phyloP scores from a whole-genome alignment of 129 eudicot species.

The Escallonia rubra region DNA sequence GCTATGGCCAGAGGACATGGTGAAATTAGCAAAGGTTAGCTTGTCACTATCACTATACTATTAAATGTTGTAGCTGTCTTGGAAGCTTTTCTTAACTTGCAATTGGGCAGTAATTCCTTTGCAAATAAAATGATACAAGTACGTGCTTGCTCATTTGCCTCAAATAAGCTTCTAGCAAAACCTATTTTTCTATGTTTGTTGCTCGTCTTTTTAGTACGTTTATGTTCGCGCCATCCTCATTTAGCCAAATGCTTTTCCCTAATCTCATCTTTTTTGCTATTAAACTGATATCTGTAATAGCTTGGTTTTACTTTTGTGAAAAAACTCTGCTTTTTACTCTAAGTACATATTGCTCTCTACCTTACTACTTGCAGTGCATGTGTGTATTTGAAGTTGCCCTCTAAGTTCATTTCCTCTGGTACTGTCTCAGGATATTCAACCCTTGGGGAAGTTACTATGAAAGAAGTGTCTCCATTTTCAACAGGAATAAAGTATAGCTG shows the following conservation, averaged over 20 bases:
- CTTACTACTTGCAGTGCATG: not conserved
- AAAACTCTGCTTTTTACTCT: conserved; percentile 11
- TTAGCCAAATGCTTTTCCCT: too few species aligned
- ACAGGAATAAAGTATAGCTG: conserved; percentile 59
- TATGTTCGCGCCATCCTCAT: not conserved
- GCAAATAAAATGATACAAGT: too few species aligned
- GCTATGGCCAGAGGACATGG: conserved; percentile 87
- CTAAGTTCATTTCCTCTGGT: conserved; percentile 4
- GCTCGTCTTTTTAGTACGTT: too few species aligned
- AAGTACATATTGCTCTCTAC: not conserved
- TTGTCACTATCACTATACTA: not conserved
- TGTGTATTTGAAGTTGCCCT: not conserved
- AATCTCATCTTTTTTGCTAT: not conserved
- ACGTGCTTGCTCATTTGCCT: too few species aligned
- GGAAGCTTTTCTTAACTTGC: not conserved
- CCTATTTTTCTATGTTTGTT: too few species aligned
- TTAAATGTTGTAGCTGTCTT: not conserved
- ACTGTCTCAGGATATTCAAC: conserved; percentile 38
- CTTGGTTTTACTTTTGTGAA: conserved; percentile 4
- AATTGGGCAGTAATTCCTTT: not conserved
- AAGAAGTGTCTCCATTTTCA: conserved; percentile 64
- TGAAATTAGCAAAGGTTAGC: conserved; percentile 66
- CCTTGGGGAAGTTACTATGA: conserved; percentile 47
- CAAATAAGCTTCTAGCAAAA: too few species aligned
- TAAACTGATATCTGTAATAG: not conserved